phyloP scores from a whole-genome alignment of 192 early-diverging fungal genomes.

The Backusella tuberculispora region DNA sequence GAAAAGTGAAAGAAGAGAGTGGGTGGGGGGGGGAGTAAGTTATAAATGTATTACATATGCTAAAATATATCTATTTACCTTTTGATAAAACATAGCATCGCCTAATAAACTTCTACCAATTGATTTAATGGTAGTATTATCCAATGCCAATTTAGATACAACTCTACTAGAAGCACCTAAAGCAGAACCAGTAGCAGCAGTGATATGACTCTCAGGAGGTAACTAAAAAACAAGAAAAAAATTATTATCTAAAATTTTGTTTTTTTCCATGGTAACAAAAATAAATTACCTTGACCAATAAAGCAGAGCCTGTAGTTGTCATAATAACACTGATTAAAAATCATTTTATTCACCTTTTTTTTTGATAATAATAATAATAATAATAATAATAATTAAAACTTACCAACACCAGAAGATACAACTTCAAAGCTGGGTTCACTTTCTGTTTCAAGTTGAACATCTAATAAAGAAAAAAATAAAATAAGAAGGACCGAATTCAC shows the following conservation, averaged over 20 bases:
- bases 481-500: neutral
- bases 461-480: slow-evolving; percentile 22
- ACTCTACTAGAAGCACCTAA: slow-evolving; percentile 55
- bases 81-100: slow-evolving; percentile 46
- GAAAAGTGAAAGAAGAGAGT: too few relatives aligned
- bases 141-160: slow-evolving; percentile 31
- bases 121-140: slow-evolving; percentile 39
- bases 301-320: slow-evolving; percentile 37
- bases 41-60: neutral
- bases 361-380: neutral
- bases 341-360: too few relatives aligned
- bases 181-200: slow-evolving; percentile 55
- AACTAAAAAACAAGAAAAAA: slow-evolving; percentile 44
- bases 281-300: slow-evolving; percentile 37
- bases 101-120: slow-evolving; percentile 36
- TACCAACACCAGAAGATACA: slow-evolving; percentile 53
- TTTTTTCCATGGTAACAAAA: neutral
- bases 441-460: slow-evolving; percentile 42
- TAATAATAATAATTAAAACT: neutral
- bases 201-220: slow-evolving; percentile 57
- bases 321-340: too few relatives aligned
- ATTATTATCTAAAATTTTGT: neutral
- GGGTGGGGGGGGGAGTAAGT: too few relatives aligned
- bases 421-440: slow-evolving; percentile 59
- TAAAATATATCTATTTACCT: slow-evolving; percentile 28